Conservation (phyloP, 768 basidiomycete species). For the Gyrodon lividus region DNA sequence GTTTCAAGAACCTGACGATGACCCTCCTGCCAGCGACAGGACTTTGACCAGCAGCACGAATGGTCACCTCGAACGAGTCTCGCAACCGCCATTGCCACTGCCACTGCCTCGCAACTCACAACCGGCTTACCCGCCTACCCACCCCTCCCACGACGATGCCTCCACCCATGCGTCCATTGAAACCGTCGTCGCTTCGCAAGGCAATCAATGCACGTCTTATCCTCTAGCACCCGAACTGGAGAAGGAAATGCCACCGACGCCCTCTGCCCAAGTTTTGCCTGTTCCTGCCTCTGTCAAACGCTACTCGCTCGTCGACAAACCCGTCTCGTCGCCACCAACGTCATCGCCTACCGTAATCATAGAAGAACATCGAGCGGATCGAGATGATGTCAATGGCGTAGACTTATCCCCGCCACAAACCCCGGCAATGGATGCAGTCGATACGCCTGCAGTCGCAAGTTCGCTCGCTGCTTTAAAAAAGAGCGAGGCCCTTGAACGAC, state of each 20-base stretch:
- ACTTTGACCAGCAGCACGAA: constrained; percentile 5
- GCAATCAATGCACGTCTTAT: constrained; percentile 9
- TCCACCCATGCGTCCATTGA: constrained; percentile 11
- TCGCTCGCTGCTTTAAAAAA: constrained; percentile 88
- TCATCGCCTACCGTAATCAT: constrained; percentile 51
- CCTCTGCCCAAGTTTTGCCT: constrained; percentile 17
- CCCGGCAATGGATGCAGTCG: constrained; percentile 39
- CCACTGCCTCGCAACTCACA: constrained; percentile 16
- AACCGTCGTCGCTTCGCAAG: background rate
- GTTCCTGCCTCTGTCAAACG: constrained; percentile 74
- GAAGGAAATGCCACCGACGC: constrained; percentile 28
- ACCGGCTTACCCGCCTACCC: background rate
- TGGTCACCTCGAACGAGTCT: constrained; percentile 8
- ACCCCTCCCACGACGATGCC: constrained; percentile 3
- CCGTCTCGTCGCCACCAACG: constrained; percentile 41
- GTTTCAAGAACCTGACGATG: constrained; percentile 34
- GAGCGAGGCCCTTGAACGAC: constrained; percentile 80
- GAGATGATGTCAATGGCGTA: constrained; percentile 28
- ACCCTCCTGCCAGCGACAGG: constrained; percentile 17
- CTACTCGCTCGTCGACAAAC: constrained; percentile 77
- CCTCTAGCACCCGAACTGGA: constrained; percentile 22
- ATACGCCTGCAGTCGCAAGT: constrained; percentile 66
- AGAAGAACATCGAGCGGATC: constrained; percentile 27
- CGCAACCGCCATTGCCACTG: constrained; percentile 17
- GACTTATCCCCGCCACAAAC: constrained; percentile 34